These are phyloP conservation scores for Pisolithus marmoratus DNA, from an alignment of 768 basidiomycete species.

Conservation along the genomic window DNA sequence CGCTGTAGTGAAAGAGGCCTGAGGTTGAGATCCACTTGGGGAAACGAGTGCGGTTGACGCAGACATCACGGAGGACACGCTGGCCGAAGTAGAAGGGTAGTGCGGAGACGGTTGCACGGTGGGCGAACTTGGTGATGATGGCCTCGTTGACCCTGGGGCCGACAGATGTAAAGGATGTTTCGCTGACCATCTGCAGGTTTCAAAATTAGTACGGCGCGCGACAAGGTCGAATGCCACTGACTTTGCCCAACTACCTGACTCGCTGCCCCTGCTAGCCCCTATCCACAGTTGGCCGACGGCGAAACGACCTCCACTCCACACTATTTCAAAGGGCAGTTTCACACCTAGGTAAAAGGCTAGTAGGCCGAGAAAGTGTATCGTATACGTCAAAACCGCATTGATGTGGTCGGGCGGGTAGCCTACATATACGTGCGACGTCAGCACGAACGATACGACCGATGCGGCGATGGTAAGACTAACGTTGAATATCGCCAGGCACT, in stretches of 20 bases:
- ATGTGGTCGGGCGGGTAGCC: slow-evolving; percentile 84
- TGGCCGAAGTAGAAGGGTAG: not conserved
- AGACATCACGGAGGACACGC: slow-evolving; percentile 4
- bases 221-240: slow-evolving; percentile 19
- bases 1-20: slow-evolving; percentile 69
- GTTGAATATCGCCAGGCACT: slow-evolving; percentile 77
- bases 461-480: slow-evolving; percentile 35
- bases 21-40: slow-evolving; percentile 22
- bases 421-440: slow-evolving; percentile 17
- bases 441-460: not conserved
- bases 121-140: slow-evolving; percentile 27
- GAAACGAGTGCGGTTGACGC: slow-evolving; percentile 29
- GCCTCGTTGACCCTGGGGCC: slow-evolving; percentile 30
- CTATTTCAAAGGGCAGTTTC: slow-evolving; percentile 74
- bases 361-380: slow-evolving; percentile 72
- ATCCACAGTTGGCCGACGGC: slow-evolving; percentile 79
- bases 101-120: slow-evolving; percentile 10
- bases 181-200: slow-evolving; percentile 49
- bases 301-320: slow-evolving; percentile 63
- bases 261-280: slow-evolving; percentile 59
- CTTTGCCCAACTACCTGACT: slow-evolving; percentile 72
- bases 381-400: slow-evolving; percentile 81
- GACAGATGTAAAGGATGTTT: slow-evolving; percentile 67
- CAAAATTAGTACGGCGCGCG: slow-evolving; percentile 1
- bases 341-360: slow-evolving; percentile 81